Evolutionary conservation across 345 rosid species (phyloP).

Genomic region (Xanthoceras sorbifolium): DNA sequence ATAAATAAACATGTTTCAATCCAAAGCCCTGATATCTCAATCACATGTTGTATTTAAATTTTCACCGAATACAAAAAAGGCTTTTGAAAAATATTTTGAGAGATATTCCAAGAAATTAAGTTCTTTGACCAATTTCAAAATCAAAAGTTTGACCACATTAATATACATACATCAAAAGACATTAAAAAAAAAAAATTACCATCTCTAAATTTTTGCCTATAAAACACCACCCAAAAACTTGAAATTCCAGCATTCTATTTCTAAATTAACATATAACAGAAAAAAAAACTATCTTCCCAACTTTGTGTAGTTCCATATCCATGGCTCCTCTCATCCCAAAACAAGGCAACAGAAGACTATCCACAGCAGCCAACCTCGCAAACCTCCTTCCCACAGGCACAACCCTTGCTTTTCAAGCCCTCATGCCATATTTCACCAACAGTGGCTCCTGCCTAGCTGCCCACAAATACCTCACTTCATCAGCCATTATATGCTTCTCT

Average conservation of each 20-base stretch:
- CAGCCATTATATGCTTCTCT: slow-evolving; percentile 27
- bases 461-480: slow-evolving; percentile 38
- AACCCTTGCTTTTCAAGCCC: slow-evolving; percentile 46
- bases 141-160: too few species aligned
- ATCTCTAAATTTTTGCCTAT: neutral
- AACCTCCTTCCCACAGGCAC: slow-evolving; percentile 61
- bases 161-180: too few species aligned
- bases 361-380: slow-evolving; percentile 54
- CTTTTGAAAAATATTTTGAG: too few species aligned
- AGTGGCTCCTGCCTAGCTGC: slow-evolving; percentile 34
- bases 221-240: neutral
- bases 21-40: too few species aligned
- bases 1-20: too few species aligned
- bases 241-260: neutral
- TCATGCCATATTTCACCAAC: slow-evolving; percentile 51
- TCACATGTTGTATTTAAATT: too few species aligned
- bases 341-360: slow-evolving; percentile 19
- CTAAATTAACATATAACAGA: too few species aligned
- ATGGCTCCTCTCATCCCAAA: neutral
- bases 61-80: too few species aligned
- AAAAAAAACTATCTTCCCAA: neutral
- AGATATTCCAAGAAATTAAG: too few species aligned
- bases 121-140: too few species aligned
- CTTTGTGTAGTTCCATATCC: neutral
- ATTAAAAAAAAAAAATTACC: too few species aligned